Evolutionary conservation across 495 filamentous ascomycete genomes (phyloP).

Genomic region (Aeminium ludgeri): DNA sequence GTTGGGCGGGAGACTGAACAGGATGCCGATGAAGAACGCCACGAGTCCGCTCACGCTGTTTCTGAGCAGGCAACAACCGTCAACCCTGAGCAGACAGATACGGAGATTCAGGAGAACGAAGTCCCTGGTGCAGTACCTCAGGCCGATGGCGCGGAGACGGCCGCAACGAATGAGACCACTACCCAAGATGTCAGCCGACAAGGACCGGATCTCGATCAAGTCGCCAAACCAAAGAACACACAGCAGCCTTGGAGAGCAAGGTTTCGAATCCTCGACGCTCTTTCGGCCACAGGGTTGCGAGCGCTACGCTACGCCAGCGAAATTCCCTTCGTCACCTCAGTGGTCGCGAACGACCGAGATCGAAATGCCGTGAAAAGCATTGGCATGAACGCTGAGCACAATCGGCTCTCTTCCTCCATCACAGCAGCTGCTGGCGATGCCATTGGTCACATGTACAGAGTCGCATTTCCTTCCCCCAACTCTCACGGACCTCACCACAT

Average conservation of each 20-base stretch:
- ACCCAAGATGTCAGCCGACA: neutral
- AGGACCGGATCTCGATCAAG: neutral
- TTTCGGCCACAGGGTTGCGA: conserved; percentile 86
- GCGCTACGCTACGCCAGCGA: conserved; percentile 85
- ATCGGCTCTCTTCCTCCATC: conserved; percentile 53
- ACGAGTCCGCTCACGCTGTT: too few relatives aligned
- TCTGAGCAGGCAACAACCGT: too few relatives aligned
- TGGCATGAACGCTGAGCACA: conserved; percentile 66
- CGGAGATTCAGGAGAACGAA: neutral
- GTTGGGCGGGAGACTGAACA: too few relatives aligned
- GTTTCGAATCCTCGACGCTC: conserved; percentile 80
- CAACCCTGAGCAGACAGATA: neutral
- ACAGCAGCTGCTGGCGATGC: conserved; percentile 62
- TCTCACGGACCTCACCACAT: conserved; percentile 10
- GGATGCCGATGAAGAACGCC: too few relatives aligned
- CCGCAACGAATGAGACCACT: neutral
- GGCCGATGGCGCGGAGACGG: neutral
- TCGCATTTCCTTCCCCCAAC: conserved; percentile 16
- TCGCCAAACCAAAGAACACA: neutral
- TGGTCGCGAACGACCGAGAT: conserved; percentile 83
- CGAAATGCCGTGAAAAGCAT: conserved; percentile 63
- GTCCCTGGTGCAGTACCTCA: neutral
- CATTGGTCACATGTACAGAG: conserved; percentile 70
- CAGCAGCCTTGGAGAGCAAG: conserved; percentile 5
- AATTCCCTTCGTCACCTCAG: conserved; percentile 59